Base-by-base conservation (phyloP, 129 eudicot genomes). In the Silybum marianum region DNA sequence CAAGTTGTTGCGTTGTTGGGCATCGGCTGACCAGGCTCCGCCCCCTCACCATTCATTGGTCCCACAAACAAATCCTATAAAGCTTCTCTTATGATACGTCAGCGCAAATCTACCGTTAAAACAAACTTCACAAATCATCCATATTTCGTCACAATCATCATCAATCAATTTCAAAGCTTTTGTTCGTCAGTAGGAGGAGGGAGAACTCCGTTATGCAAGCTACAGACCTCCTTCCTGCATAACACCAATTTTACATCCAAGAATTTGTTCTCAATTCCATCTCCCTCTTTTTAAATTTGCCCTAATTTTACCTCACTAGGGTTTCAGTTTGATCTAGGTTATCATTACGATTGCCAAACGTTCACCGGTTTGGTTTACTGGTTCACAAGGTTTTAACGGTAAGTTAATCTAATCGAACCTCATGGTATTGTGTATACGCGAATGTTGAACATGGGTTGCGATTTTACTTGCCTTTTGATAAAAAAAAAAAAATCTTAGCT, bases 241-340 rank as follows among this genome's bases (percentile, higher is more conserved):
- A 77, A 23, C 65, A 65, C 28, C 82, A 67, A 26, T 78, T 25
- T 78, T n/a, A 68, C 70, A 78, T 78, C 46, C 8, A 71, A 30
- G n/a, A 80, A 7, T 80, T 80, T 80, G 62, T 51, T 9, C 71
- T 42, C 40, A 51, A 39, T 28, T 51, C 23, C 36, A 65, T 65
- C 12, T 65, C 30, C 28, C 69, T 65, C 30, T 32, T 60, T 7
- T 23, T 30, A 2, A 1, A 26, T 42, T 71, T 51, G 72, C 77
- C 77, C 40, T 51, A 79, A 51, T 58, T 70, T 69, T 9, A 69
- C 82, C 69, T 78, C 69, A n/a, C 54, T 78, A 78, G 82, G 82
- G 82, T 78, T 78, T 69, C 75, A 69, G 76, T 22, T 70, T 22
- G 23, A 26, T 78, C 30, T 67, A n/a, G 62, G 63, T 22, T 24